Conservation (phyloP, 176 grass and related monocot genomes). For the Phoenix roebelenii region DNA sequence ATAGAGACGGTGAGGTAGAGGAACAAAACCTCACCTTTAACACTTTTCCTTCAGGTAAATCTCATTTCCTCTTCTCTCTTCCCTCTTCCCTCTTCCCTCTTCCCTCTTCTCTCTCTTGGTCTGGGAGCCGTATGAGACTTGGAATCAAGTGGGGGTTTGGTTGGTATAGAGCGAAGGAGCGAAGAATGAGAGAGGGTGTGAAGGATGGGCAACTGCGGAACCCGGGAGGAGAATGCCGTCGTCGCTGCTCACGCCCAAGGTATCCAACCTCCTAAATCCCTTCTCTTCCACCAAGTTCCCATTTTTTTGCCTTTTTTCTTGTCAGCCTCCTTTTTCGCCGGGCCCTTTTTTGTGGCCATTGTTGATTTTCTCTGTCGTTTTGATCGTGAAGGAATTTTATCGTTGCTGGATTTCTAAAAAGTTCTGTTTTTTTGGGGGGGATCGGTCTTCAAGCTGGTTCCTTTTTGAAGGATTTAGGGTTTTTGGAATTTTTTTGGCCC, state of each 20-base stretch:
- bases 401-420: no score
- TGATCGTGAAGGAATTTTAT: no score
- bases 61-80: not conserved
- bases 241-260: conserved; percentile 90
- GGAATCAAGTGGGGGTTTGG: not conserved
- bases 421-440: no score
- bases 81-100: conserved; percentile 1
- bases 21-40: not conserved
- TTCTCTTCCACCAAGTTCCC: not conserved
- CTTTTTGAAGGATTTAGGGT: no score
- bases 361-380: no score
- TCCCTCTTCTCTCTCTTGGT: not conserved
- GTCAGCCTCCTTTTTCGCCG: not conserved
- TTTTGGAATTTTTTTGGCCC: no score
- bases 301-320: not conserved
- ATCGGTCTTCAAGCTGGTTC: no score
- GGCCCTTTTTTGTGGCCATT: no score
- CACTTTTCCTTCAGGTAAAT: not conserved
- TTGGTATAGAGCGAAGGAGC: conserved; percentile 9
- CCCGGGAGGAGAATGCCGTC: conserved; percentile 98
- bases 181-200: conserved; percentile 53
- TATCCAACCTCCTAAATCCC: not conserved
- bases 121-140: conserved; percentile 12
- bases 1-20: conserved; percentile 9
- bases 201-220: conserved; percentile 94